Conservation (phyloP, 148 eudicot genomes). For the Oxyria digyna region DNA sequence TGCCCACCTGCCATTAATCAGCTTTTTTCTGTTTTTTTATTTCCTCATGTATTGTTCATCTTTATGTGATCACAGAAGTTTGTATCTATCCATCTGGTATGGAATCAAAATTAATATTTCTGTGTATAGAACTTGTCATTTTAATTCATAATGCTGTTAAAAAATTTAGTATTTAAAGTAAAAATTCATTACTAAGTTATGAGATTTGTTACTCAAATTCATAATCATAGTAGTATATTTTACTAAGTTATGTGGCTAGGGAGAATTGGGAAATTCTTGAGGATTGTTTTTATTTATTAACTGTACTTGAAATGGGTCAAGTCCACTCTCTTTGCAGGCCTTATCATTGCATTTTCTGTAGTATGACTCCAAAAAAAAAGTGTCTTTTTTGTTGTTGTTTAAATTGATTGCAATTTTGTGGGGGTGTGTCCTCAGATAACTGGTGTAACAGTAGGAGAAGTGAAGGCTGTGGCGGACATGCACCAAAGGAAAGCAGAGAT, state of each 20-base stretch:
- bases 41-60: slow-evolving; percentile 14
- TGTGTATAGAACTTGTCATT: too few species aligned
- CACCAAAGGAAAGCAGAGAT: slow-evolving; percentile 99
- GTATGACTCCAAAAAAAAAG: slow-evolving; percentile 16
- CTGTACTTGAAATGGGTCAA: too few species aligned
- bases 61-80: slow-evolving; percentile 18
- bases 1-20: slow-evolving; percentile 15
- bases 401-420: neutral
- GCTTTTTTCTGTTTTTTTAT: neutral
- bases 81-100: slow-evolving; percentile 16
- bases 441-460: slow-evolving; percentile 98
- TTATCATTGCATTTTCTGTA: slow-evolving; percentile 64
- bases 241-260: slow-evolving; percentile 40
- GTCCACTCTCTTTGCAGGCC: slow-evolving; percentile 34
- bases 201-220: too few species aligned
- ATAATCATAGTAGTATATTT: too few species aligned
- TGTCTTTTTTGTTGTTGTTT: neutral
- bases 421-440: slow-evolving; percentile 61
- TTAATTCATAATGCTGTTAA: too few species aligned
- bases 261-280: slow-evolving; percentile 2
- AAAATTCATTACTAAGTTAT: too few species aligned
- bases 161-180: too few species aligned
- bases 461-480: slow-evolving; percentile 99
- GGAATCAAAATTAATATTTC: slow-evolving; percentile 27
- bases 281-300: neutral